These are phyloP conservation scores for Bothriochloa decipiens DNA, from an alignment of 176 grass and related monocot genomes.

Conservation along the genomic window DNA sequence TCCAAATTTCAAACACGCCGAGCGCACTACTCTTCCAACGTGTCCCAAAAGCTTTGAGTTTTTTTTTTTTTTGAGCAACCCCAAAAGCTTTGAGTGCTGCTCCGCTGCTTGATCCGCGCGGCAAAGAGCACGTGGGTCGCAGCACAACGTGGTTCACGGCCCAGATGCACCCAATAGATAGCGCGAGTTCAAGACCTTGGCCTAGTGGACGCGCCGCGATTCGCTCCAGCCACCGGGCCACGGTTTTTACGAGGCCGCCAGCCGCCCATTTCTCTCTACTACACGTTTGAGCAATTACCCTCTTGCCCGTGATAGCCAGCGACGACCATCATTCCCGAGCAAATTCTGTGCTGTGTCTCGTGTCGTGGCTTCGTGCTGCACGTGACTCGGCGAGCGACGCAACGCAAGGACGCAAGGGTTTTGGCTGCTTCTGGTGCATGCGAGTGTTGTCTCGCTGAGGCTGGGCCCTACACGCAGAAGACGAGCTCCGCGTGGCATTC, in stretches of 20 bases:
- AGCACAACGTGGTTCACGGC: background rate
- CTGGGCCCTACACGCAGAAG: background rate
- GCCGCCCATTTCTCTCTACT: background rate
- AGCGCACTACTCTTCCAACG: no score
- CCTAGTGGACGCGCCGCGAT: conserved; percentile 33
- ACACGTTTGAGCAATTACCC: background rate
- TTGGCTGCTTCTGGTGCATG: background rate
- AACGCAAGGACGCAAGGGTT: no score
- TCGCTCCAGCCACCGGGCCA: background rate
- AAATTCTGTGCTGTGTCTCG: background rate
- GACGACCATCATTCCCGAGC: no score
- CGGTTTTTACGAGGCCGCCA: background rate
- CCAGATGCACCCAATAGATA: background rate
- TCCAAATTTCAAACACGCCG: conserved; percentile 24
- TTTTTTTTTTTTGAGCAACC: no score
- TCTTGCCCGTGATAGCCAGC: background rate
- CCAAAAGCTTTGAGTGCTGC: no score
- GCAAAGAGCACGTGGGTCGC: background rate
- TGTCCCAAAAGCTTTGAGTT: no score
- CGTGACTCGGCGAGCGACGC: no score
- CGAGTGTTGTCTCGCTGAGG: background rate
- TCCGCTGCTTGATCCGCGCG: no score
- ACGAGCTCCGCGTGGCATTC: background rate
- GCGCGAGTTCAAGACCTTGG: background rate
- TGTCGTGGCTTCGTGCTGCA: background rate